Base-by-base conservation (phyloP, 139 green algal genomes). In the Chlamydomonas sp. region DNA sequence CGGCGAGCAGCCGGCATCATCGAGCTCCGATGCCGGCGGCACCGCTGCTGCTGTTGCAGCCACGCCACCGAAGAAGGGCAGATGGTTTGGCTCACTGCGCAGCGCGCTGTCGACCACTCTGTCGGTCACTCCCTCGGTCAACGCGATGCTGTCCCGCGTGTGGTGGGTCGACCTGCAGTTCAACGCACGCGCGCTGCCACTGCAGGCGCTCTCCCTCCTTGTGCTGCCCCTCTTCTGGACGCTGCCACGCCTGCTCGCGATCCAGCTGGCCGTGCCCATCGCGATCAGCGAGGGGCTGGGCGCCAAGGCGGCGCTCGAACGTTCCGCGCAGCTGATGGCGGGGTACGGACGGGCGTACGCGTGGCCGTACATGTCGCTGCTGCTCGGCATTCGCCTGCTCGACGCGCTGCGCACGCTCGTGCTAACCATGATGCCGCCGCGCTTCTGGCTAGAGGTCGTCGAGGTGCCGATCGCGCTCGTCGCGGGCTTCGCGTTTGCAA, bases 391-490 rank as follows among this genome's bases (percentile, higher is more conserved):
- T 2, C 64, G 63, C 1, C 4, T 68, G 20, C 43, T 70, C 8
- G 63, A 77, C 39, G 54, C 43, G 1, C 22, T 67, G 33, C 63
- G 57, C 29, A 72, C 74, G 24, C n/a, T 75, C 5, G 54, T 67
- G 47, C 58, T 86, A 43, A 49, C 73, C 3, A 57, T 66, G 0
- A 43, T 86, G 43, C 80, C 80, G 0, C 35, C 59, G 3, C 60
- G 80, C 31, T 86, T 69, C 71, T 83, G 76, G 80, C 72, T 58
- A 2, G 80, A 86, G n/a, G 76, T 82, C n/a, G 65, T 82, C 26
- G 80, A 86, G 69, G 36, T 86, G 38, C 80, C 80, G 22, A 54
- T 86, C 35, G 50, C 49, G 24, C 35, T 73, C 22, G 76, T 71
- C 1, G 69, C 47, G 1, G 24, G 35, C 22, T 86, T 86, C 58